Evolutionary conservation across 331 rosid genomes (phyloP), one percentile per base, ranked within the genome.

Genomic region (Quercus tomentella): DNA sequence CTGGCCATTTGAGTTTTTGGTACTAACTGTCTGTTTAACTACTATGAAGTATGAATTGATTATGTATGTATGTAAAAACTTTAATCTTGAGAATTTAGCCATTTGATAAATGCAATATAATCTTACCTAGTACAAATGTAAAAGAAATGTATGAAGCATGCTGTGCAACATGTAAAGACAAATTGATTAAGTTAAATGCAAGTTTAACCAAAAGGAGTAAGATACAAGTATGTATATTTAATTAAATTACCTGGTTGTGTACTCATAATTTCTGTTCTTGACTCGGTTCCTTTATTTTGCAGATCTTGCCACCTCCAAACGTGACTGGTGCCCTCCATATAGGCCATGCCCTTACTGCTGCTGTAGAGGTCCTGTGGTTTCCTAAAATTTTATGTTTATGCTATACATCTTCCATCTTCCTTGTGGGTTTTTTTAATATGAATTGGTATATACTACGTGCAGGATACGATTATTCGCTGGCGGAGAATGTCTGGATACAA

Each of bases 321-420:
- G 98, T 93, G 84, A 91, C 98, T 0, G 98, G 99, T 58, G 97
- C 97, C 26, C 99, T 96, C 81, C 98, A 96, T 77, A 96, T 96
- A 33, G 99, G 99, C 63, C 98, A 93, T 77, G 99, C 97, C 67
- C 98, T 96, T 78, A 93, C 97, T 62, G 93, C 98, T 70, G 97
- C 99, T 54, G 67, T 96, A n/a, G 97, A 96, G 99, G 99, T 93
- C 55, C 11, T 9, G 15, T 62, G 16, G 58, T 61, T 30, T 51
- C 12, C 15, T 71, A 78, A 20, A 79, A 72, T 81, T 69, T 45
- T 70, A 12, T 20, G 66, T 56, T 77, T 77, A 58, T 69, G 60
- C 25, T 73, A 7, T 86, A 49, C 41, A 43, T 41, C 31, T 7
- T 80, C 68, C 66, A 68, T 73, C 60, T 69, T 23, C 70, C 57